Base-by-base conservation (phyloP, 257 asterid genomes). In the Fraxinus cuspidata region DNA sequence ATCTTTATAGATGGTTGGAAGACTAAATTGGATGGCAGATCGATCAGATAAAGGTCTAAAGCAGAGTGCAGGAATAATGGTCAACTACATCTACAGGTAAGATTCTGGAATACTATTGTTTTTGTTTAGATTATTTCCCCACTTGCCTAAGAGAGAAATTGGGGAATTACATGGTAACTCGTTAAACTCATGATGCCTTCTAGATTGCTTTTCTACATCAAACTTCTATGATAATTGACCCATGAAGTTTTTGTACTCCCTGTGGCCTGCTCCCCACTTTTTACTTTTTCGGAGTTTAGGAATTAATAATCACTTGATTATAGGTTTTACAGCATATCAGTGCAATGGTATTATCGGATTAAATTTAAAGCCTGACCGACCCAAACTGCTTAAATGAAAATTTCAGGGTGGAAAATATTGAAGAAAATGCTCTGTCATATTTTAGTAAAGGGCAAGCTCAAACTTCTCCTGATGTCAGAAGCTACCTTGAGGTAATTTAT, bases 11-110 rank as follows among this genome's bases (percentile, higher is more conserved):
- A 91, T 94, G 91, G 70, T 94, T 72, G 99, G 98, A 79, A 76
- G 96, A 79, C 90, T 91, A 67, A 92, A 94, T 74, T 94, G 99
- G 99, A 89, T 91, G 99, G 97, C 97, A 16, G 96, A 94, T 87
- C 90, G 88, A 76, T 94, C 99, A 42, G 92, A 89, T 29, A 94
- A 90, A 74, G 99, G 97, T 60, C 90, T 92, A 49, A 76, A 73
- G 58, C 97, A 92, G 85, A 94, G 99, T 83, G 97, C 87, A 74
- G 97, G 99, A 84, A 87, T 94, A 74, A 94, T 94, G 97, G 97
- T 92, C 81, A 92, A 91, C 87, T 92, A 94, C 83, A 87, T 92
- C 37, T 94, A 94, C 58, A 86, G 85, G 99, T 94, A 89, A 83
- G 85, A 66, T 58, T 71, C 56, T 77, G 7, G 6, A n/a, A 32